These are phyloP conservation scores for Schizosaccharomyces osmophilus DNA, from an alignment of 805 yeast genomes.

Conservation along the genomic window DNA sequence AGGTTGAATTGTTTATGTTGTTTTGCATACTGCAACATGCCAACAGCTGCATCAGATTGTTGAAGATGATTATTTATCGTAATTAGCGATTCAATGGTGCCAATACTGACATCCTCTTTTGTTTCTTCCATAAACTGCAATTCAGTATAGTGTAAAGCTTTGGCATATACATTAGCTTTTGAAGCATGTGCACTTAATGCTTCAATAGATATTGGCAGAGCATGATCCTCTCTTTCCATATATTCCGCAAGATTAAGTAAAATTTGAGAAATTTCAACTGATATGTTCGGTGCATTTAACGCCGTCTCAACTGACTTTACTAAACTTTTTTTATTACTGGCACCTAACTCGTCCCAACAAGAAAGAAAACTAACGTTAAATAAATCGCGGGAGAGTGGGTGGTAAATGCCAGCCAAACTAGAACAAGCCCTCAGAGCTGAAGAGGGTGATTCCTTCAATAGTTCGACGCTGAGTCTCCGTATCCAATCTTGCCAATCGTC, in stretches of 20 bases:
- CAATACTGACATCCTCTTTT: conserved; percentile 27
- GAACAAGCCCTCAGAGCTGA: conserved; percentile 86
- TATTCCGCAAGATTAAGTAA: conserved; percentile 75
- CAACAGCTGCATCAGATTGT: conserved; percentile 94
- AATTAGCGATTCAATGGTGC: conserved; percentile 69
- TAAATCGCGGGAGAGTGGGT: conserved; percentile 68
- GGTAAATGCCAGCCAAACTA: conserved; percentile 60
- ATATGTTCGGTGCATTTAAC: conserved; percentile 66
- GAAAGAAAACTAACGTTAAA: conserved; percentile 88
- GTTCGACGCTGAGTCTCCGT: conserved; percentile 56
- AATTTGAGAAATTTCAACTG: conserved; percentile 86
- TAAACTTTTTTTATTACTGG: conserved; percentile 70
- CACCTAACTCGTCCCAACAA: conserved; percentile 80
- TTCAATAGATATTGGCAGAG: conserved; percentile 68
- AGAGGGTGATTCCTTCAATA: conserved; percentile 78
- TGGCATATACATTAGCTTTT: conserved; percentile 89
- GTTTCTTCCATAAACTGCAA: conserved; percentile 89
- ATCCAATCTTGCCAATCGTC: conserved; percentile 99
- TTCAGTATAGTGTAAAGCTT: conserved; percentile 87
- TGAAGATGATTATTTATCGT: conserved; percentile 83
- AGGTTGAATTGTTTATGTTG: conserved; percentile 56
- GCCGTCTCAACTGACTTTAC: conserved; percentile 72
- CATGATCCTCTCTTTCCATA: conserved; percentile 91
- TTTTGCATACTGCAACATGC: conserved; percentile 77
- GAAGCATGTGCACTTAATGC: conserved; percentile 82